Conservation (phyloP, 768 basidiomycete genomes). For the Lactarius psammicola region DNA sequence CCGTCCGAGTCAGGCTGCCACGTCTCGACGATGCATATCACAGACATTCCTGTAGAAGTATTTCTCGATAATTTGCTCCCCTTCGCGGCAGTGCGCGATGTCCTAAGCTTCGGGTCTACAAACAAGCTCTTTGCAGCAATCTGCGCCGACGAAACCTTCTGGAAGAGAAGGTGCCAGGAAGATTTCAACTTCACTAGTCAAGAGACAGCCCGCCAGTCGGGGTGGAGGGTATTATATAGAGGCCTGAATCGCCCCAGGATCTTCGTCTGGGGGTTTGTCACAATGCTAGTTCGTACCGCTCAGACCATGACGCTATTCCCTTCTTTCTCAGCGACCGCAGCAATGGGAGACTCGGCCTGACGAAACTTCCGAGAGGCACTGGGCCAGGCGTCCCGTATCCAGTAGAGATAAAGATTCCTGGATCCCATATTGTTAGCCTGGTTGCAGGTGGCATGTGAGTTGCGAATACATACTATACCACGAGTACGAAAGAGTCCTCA, state of each 20-base stretch:
- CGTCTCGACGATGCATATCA: slow-evolving; percentile 41
- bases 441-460: slow-evolving; percentile 81
- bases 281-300: neutral
- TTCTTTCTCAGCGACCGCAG: slow-evolving; percentile 49
- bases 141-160: slow-evolving; percentile 72
- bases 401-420: slow-evolving; percentile 56
- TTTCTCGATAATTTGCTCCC: slow-evolving; percentile 72
- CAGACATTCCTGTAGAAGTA: slow-evolving; percentile 72
- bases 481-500: neutral
- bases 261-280: slow-evolving; percentile 60
- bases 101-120: slow-evolving; percentile 59
- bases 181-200: slow-evolving; percentile 80
- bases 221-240: slow-evolving; percentile 79
- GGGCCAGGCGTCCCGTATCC: slow-evolving; percentile 60
- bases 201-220: slow-evolving; percentile 68
- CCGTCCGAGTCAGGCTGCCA: neutral
- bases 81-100: slow-evolving; percentile 49
- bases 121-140: slow-evolving; percentile 61
- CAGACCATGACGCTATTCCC: neutral
- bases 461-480: neutral
- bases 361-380: slow-evolving; percentile 37
- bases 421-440: slow-evolving; percentile 64
- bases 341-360: slow-evolving; percentile 63
- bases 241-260: slow-evolving; percentile 56
- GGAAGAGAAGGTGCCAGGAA: slow-evolving; percentile 62